Base-by-base conservation (phyloP, 768 basidiomycete species). In the Lentinula edodes region DNA sequence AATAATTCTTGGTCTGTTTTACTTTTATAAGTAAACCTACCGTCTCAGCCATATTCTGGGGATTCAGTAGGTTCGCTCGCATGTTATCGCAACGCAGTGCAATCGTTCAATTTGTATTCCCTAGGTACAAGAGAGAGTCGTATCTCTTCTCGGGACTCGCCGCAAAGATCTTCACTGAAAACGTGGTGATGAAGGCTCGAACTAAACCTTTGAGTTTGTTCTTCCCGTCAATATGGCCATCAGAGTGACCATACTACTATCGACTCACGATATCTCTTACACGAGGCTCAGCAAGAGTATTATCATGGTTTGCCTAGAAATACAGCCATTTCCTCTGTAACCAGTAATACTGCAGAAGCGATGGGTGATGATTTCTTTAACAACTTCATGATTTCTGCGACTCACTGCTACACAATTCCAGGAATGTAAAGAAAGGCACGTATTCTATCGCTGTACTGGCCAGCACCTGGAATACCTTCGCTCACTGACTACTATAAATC, bases 231-330 rank as follows among this genome's bases (percentile, higher is more conserved):
- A 39, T 51, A 41, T 12, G 13, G 32, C 52, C 38, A 57, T 7
- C 61, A 90, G 88, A 87, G 86, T 55, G 86, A 89, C 65, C 88
- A 89, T 65, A 83, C 87, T 1, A 78, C 74, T 2, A 66, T 86
- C 52, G 83, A 93, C 61, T 88, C 88, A 5, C 84, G 93, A 4
- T 87, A 88, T 72, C 79, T 96, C 9, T 69, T 93, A 20, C 90
- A 86, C 65, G 93, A 95, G 71, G 92, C 93, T 4, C 90, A 92
- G 66, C 90, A 91, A 72, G 90, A 89, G 0, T 84, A 89, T 68
- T 89, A 87, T 69, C 92, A 89, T 66, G 91, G 92, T 10, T 78
- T 95, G 5, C 84, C 88, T 36, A 78, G 78, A 6, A 84, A 87
- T 56, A 74, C 85, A 8, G 89, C 93, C 0, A 76, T 96, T 39